Evolutionary conservation across 768 basidiomycete genomes (phyloP), one percentile per base, ranked within the genome.

Genomic region (Tricholoma furcatifolium): DNA sequence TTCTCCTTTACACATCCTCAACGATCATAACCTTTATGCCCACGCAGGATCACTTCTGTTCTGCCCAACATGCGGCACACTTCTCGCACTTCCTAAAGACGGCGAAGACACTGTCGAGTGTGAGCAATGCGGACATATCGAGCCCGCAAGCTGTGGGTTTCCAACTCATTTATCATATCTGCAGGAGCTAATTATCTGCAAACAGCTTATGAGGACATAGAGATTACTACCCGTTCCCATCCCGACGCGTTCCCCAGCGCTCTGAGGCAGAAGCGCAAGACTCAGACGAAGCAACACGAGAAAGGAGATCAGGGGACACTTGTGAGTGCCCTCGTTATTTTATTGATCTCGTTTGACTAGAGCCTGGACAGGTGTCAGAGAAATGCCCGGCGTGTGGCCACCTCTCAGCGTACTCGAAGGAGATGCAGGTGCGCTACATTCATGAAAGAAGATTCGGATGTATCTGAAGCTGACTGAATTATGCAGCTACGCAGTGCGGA

Each of bases 191-290:
- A 20, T n/a, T 32, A 10, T 6, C 21, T 24, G 9, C 32, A 17
- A 43, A 32, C 40, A 39, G 94, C 93, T 3, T 98, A 96, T 67
- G 94, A 98, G 61, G 90, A 93, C 68, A 87, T 87, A 24, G 83
- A 89, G 58, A 93, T 95, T 44, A 84, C 85, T 47, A 98, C 97
- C 0, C 85, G 83, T 21, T 97, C 95, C 7, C 90, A 93, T 57
- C 90, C 93, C 0, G 91, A 94, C 50, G 96, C 97, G 3, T 98
- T 98, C 67, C 96, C 97, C 0, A 94, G 92, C 23, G 80, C 86
- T 0, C 70, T 98, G 54, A 75, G 87, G 62, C 91, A 95, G 60
- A 92, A 92, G 61, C 78, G 90, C 51, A 92, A 95, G 70, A 97
- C 93, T 0, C 86, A 92, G 67, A 93, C 91, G 9, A 91, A 91